These are phyloP conservation scores for Coccomyxa sp. DNA, from an alignment of 139 green algal species.

Conservation along the genomic window DNA sequence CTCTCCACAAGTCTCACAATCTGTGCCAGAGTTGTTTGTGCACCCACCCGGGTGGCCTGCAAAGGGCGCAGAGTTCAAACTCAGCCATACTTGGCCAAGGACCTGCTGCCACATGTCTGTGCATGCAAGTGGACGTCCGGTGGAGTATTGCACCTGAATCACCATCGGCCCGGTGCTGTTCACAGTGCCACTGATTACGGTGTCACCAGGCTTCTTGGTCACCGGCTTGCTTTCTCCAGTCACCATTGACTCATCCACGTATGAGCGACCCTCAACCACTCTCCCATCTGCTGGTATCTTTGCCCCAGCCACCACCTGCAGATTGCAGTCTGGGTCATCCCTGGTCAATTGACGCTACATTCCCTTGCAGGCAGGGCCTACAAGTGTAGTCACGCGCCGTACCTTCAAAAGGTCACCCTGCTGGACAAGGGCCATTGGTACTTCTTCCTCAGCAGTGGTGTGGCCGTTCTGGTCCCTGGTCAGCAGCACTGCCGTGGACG, in stretches of 20 bases:
- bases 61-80: not conserved
- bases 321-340: too few species aligned
- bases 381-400: too few species aligned
- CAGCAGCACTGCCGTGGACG: constrained; percentile 72
- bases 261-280: constrained; percentile 68
- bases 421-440: constrained; percentile 79
- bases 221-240: constrained; percentile 85
- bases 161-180: constrained; percentile 51
- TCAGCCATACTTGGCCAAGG: not conserved
- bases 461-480: constrained; percentile 28
- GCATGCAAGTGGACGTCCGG: not conserved
- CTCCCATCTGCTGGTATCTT: constrained; percentile 84
- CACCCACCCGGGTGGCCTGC: constrained; percentile 50
- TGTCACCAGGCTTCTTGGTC: constrained; percentile 58
- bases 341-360: too few species aligned
- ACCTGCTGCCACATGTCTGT: not conserved
- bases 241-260: constrained; percentile 95
- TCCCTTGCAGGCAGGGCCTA: too few species aligned
- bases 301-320: constrained; percentile 67
- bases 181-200: constrained; percentile 89
- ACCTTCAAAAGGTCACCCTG: constrained; percentile 86
- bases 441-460: constrained; percentile 52
- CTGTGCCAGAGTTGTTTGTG: constrained; percentile 77
- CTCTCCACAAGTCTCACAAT: constrained; percentile 94
- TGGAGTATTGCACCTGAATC: not conserved